Conservation (phyloP, 2,329 filamentous ascomycete species). For the Acephala macrosclerotiorum region DNA sequence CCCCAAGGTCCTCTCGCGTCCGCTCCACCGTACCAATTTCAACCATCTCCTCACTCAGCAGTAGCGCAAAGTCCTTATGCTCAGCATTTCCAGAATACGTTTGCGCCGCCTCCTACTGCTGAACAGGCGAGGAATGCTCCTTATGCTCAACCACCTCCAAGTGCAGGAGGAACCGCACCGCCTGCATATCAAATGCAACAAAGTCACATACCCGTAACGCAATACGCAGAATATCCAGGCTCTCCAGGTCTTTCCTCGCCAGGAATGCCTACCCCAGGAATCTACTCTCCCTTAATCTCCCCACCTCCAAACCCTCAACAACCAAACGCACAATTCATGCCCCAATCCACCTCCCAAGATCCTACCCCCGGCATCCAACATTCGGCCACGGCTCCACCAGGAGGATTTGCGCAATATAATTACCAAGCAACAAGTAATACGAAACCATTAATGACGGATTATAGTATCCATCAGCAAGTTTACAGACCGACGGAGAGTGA, state of each 20-base stretch:
- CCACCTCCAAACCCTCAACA: slow-evolving; percentile 14
- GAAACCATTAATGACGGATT: slow-evolving; percentile 53
- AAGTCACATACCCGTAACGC: slow-evolving; percentile 45
- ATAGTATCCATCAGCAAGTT: slow-evolving; percentile 70
- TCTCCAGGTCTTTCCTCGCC: slow-evolving; percentile 52
- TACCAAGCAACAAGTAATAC: slow-evolving; percentile 46
- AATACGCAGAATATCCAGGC: slow-evolving; percentile 53
- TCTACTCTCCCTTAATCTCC: slow-evolving; percentile 40
- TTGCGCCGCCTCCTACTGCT: slow-evolving; percentile 38
- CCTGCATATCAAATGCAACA: slow-evolving; percentile 30
- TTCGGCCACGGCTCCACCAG: slow-evolving; percentile 49
- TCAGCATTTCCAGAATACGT: slow-evolving; percentile 37
- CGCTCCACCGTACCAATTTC: slow-evolving; percentile 27
- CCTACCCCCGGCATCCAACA: background rate
- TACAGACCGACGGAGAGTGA: slow-evolving; percentile 75
- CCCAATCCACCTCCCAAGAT: slow-evolving; percentile 14
- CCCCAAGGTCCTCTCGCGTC: slow-evolving; percentile 1
- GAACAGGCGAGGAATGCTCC: slow-evolving; percentile 12
- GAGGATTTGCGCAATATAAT: slow-evolving; percentile 64
- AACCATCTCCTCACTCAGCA: slow-evolving; percentile 23
- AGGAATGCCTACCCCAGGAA: slow-evolving; percentile 47
- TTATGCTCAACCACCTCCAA: slow-evolving; percentile 22
- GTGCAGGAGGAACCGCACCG: slow-evolving; percentile 18
- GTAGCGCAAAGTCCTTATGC: slow-evolving; percentile 35
- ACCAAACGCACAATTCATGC: slow-evolving; percentile 11